A percentile compares a stretch with the other conserved stretches of the same genome.
These are phyloP conservation scores for Coemansia guatemalensis DNA, from an alignment of 192 early-diverging fungal species.

Conservation along the genomic window DNA sequence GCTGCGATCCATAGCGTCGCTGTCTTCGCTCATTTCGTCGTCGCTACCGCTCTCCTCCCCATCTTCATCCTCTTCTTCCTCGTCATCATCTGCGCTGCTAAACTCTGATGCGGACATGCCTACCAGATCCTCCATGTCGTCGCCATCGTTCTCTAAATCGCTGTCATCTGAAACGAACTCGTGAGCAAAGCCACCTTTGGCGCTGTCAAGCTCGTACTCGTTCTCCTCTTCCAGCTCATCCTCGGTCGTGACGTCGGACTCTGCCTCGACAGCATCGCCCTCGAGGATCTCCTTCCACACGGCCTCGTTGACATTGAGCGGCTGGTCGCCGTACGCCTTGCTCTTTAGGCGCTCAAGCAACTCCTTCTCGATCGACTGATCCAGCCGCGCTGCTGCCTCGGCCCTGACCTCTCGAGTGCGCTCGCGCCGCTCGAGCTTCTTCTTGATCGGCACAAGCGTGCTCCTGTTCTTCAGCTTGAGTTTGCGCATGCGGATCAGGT, in stretches of 20 bases:
- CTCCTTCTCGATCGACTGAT: constrained; percentile 94
- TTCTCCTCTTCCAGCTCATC: constrained; percentile 64
- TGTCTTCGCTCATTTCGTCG: constrained; percentile 57
- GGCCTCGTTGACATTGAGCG: constrained; percentile 89
- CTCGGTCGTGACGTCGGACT: constrained; percentile 66
- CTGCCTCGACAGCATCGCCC: constrained; percentile 66
- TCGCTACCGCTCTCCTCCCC: constrained; percentile 46
- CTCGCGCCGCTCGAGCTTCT: constrained; percentile 92
- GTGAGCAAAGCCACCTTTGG: constrained; percentile 55
- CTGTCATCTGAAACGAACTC: constrained; percentile 55
- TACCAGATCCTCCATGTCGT: constrained; percentile 50
- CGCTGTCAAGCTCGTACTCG: constrained; percentile 51
- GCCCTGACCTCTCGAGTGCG: constrained; percentile 83
- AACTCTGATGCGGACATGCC: constrained; percentile 53
- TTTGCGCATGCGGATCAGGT: constrained; percentile 90
- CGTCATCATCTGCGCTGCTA: constrained; percentile 63
- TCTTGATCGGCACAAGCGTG: constrained; percentile 85
- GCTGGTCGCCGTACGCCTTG: constrained; percentile 95
- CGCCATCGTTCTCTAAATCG: constrained; percentile 27
- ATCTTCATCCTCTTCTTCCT: constrained; percentile 63
- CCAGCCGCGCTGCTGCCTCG: constrained; percentile 86
- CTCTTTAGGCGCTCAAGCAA: constrained; percentile 86
- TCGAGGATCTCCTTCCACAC: constrained; percentile 90
- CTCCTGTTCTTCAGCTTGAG: constrained; percentile 76
- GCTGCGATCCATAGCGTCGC: constrained; percentile 9